These are phyloP conservation scores for Globisporangium alternatum DNA, from an alignment of 352 stramenopile genomes.

Conservation along the genomic window DNA sequence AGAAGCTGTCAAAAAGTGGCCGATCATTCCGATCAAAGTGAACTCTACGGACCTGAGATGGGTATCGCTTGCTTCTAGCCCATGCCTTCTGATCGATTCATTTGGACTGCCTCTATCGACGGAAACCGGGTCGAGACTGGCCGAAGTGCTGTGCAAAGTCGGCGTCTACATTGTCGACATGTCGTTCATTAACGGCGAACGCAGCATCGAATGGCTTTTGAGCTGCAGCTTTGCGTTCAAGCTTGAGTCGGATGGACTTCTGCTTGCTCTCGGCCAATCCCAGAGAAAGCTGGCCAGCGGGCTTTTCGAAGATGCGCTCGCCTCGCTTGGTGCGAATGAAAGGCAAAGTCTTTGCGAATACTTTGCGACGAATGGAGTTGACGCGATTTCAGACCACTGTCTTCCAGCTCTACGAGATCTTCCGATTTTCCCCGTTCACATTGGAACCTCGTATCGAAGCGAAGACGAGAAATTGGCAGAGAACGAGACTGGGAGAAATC, in stretches of 20 bases:
- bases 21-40: constrained; percentile 35
- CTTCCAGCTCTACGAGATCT: constrained; percentile 42
- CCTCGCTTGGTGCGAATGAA: constrained; percentile 21
- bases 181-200: constrained; percentile 38
- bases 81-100: constrained; percentile 36
- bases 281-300: constrained; percentile 27
- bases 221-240: constrained; percentile 37
- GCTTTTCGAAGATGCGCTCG: constrained; percentile 43
- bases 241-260: constrained; percentile 41
- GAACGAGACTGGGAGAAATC: background rate
- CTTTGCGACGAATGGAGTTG: constrained; percentile 35
- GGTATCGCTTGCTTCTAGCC: constrained; percentile 28
- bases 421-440: constrained; percentile 45
- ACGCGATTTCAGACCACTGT: constrained; percentile 32
- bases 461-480: background rate
- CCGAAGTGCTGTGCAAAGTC: constrained; percentile 32
- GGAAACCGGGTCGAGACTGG: constrained; percentile 7
- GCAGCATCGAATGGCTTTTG: constrained; percentile 42
- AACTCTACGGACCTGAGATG: constrained; percentile 24
- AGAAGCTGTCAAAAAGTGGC: constrained; percentile 33
- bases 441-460: constrained; percentile 2
- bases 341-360: constrained; percentile 38
- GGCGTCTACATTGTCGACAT: constrained; percentile 44
- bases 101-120: background rate
- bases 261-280: constrained; percentile 34